These are phyloP conservation scores for Geotrichum europaeum DNA, from an alignment of 1,139 yeast genomes.

Conservation along the genomic window DNA sequence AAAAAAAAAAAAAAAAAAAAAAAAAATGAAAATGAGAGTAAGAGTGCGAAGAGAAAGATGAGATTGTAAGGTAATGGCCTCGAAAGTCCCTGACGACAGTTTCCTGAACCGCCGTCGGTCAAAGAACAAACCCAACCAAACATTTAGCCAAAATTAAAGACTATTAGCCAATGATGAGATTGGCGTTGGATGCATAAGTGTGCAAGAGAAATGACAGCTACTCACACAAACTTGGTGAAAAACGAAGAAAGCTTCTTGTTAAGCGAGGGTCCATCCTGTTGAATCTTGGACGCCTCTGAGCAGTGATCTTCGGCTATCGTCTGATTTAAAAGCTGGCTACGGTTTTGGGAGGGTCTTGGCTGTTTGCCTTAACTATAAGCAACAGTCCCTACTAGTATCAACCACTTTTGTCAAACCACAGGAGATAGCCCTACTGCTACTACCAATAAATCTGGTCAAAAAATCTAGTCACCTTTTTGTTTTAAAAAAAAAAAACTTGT, in stretches of 20 bases:
- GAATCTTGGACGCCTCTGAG: neutral
- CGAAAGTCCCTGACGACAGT: neutral
- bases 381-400: no score
- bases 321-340: neutral
- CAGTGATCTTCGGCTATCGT: neutral
- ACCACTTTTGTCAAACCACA: no score
- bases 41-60: no score
- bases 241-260: constrained; percentile 5
- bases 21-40: no score
- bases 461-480: no score
- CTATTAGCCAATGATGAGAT: neutral
- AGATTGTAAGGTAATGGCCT: no score
- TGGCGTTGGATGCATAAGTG: neutral
- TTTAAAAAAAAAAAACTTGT: no score
- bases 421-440: no score
- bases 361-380: no score
- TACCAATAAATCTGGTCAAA: no score
- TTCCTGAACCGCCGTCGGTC: neutral
- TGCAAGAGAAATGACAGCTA: neutral
- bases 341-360: no score
- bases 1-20: neutral
- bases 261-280: neutral
- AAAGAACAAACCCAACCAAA: neutral
- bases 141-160: neutral
- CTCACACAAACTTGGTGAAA: neutral